Conservation (phyloP, 1,284 basidiomycete species). For the Agaricales sp. region DNA sequence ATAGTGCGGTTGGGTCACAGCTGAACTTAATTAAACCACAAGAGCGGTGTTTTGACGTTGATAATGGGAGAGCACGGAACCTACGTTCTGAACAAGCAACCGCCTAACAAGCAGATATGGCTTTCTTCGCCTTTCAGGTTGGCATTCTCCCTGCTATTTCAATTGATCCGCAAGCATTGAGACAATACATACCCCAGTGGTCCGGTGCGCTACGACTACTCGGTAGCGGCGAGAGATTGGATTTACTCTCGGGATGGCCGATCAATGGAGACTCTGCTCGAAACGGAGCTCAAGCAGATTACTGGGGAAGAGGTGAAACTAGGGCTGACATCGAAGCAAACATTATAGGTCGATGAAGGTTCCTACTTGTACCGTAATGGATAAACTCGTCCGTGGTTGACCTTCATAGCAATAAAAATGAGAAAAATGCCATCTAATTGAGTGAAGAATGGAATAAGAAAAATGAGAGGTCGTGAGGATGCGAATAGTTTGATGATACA, state of each 20-base stretch:
- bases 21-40: slow-evolving; percentile 21
- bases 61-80: slow-evolving; percentile 77
- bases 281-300: slow-evolving; percentile 45
- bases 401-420: too few species aligned
- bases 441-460: background rate
- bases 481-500: background rate
- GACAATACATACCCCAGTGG: slow-evolving; percentile 54
- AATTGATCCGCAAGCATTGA: slow-evolving; percentile 1
- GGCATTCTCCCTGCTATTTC: slow-evolving; percentile 10
- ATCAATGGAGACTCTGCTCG: slow-evolving; percentile 56
- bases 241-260: slow-evolving; percentile 65
- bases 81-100: slow-evolving; percentile 99
- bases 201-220: slow-evolving; percentile 83
- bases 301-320: slow-evolving; percentile 24
- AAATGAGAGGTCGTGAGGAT: background rate
- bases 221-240: slow-evolving; percentile 51
- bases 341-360: too few species aligned
- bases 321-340: slow-evolving; percentile 13
- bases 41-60: slow-evolving; percentile 89
- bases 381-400: too few species aligned
- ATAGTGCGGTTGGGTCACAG: slow-evolving; percentile 5
- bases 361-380: too few species aligned
- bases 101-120: slow-evolving; percentile 99
- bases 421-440: background rate
- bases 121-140: slow-evolving; percentile 84